Percentiles rank a stretch among this genome's conserved stretches.
These are phyloP conservation scores for Fibroporia radiculosa DNA, from an alignment of 768 basidiomycete genomes.

Conservation along the genomic window DNA sequence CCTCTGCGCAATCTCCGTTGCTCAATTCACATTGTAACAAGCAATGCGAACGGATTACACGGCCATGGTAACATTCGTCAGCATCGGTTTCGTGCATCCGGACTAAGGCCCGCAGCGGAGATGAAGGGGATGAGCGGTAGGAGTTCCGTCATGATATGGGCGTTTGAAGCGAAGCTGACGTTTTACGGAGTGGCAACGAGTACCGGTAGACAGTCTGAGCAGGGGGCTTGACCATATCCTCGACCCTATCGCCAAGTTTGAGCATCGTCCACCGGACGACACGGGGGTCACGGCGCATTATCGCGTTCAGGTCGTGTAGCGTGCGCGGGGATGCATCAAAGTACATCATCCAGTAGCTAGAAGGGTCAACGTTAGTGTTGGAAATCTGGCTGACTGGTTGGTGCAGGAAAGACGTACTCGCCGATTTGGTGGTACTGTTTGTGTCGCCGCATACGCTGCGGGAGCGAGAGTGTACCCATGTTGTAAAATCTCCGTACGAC, in stretches of 20 bases:
- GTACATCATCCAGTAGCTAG: conserved; percentile 85
- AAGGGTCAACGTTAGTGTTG: conserved; percentile 5
- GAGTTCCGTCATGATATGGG: too few species aligned
- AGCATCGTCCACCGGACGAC: conserved; percentile 79
- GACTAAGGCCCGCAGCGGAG: too few species aligned
- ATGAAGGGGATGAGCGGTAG: too few species aligned
- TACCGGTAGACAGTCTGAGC: conserved; percentile 6
- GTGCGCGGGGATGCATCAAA: conserved; percentile 81
- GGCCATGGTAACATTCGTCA: too few species aligned
- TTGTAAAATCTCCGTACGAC: conserved; percentile 76
- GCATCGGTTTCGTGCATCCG: too few species aligned
- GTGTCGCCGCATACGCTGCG: conserved; percentile 65
- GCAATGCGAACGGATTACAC: too few species aligned
- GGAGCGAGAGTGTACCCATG: conserved; percentile 66
- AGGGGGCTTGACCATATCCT: conserved; percentile 49
- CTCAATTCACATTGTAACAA: too few species aligned
- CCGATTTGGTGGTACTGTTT: conserved; percentile 48
- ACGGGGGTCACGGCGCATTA: conserved; percentile 72
- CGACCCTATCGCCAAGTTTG: conserved; percentile 66
- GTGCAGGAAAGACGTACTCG: conserved; percentile 53
- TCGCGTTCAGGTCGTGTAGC: conserved; percentile 51
- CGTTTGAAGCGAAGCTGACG: too few species aligned
- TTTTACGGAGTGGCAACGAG: background rate
- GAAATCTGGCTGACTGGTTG: background rate
- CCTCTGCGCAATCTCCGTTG: too few species aligned